Percentiles rank a stretch among this genome's conserved stretches.
phyloP scores from a whole-genome alignment of 2,329 filamentous ascomycete genomes.

The Botrytis galanthina region DNA sequence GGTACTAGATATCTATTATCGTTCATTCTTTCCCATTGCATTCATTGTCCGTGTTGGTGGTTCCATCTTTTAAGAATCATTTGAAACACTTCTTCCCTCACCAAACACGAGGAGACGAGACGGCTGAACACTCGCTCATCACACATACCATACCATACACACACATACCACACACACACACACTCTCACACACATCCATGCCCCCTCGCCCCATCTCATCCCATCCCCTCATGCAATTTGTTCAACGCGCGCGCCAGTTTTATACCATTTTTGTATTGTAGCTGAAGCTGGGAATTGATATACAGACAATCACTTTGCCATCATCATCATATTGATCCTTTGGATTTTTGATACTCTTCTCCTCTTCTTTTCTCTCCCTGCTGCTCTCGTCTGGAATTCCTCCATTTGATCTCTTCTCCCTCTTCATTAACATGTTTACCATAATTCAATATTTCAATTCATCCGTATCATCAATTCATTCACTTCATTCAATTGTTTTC shows the following conservation, averaged over 20 bases:
- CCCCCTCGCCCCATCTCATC: not conserved
- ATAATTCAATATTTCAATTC: not conserved
- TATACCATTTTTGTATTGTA: not conserved
- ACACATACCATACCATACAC: not conserved
- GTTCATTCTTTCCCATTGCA: not conserved
- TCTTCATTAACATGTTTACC: constrained; percentile 14
- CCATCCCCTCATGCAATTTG: constrained; percentile 1
- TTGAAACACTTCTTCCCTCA: constrained; percentile 4
- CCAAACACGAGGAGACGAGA: not conserved
- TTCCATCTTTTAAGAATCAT: not conserved
- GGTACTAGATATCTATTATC: not conserved
- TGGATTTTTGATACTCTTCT: not conserved
- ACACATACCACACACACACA: not conserved
- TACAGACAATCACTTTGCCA: constrained; percentile 1
- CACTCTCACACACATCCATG: not conserved
- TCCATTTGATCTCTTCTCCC: not conserved
- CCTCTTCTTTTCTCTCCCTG: not conserved
- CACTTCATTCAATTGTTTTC: constrained; percentile 18
- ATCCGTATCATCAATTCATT: constrained; percentile 6
- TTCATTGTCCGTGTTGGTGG: not conserved
- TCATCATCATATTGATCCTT: not conserved
- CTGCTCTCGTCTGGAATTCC: not conserved
- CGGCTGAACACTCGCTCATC: not conserved
- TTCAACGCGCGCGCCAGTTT: constrained; percentile 7
- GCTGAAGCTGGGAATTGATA: not conserved